These are phyloP conservation scores for Coprinopsis sp. DNA, from an alignment of 768 basidiomycete species.

Conservation along the genomic window DNA sequence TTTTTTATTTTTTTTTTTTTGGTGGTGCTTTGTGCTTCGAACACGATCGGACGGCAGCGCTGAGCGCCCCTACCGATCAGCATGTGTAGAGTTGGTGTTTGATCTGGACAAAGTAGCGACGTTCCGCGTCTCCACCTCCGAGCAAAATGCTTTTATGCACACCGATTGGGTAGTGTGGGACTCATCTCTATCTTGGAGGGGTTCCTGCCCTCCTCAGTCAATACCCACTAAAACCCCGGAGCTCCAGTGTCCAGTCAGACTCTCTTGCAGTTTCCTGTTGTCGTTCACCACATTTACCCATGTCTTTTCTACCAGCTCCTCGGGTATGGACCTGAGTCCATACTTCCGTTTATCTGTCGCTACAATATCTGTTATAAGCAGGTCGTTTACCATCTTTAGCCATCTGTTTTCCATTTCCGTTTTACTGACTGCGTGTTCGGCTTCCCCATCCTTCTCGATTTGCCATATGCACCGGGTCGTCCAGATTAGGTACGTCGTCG, in stretches of 20 bases:
- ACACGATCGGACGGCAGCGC: too few species aligned
- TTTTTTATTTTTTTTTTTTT: too few species aligned
- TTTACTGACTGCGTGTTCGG: neutral
- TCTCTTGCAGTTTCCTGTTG: neutral
- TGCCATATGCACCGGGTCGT: neutral
- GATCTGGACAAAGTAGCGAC: too few species aligned
- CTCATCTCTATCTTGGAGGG: neutral
- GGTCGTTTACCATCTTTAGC: neutral
- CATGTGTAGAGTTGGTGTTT: too few species aligned
- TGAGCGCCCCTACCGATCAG: too few species aligned
- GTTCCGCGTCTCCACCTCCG: too few species aligned
- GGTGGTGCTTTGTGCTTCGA: too few species aligned
- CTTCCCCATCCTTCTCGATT: neutral
- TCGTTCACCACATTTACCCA: too few species aligned
- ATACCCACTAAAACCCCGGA: neutral
- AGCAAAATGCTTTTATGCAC: too few species aligned
- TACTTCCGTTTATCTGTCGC: too few species aligned
- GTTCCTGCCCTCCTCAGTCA: neutral
- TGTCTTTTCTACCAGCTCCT: too few species aligned
- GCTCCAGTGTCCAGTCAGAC: neutral
- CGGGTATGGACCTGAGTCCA: too few species aligned
- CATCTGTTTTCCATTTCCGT: neutral
- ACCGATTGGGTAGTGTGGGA: conserved; percentile 1
- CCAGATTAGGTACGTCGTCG: conserved; percentile 1
- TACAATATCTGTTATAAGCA: neutral